Conservation (phyloP, 2,329 filamentous ascomycete genomes). For the Alternaria ventricosa region DNA sequence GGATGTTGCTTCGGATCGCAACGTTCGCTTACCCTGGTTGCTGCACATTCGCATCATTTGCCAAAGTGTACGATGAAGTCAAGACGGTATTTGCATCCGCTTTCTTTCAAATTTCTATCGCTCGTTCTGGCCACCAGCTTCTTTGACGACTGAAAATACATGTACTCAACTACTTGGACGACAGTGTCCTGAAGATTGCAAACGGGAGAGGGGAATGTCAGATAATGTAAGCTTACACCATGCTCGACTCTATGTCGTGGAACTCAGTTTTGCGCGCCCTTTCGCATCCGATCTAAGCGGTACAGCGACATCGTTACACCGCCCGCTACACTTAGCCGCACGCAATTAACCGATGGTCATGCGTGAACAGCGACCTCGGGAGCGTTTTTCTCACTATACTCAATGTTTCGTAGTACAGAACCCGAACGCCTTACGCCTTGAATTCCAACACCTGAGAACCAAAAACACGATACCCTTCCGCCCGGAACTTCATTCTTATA, state of each 20-base stretch:
- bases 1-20: background rate
- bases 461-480: background rate
- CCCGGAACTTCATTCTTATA: background rate
- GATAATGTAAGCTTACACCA: background rate
- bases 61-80: background rate
- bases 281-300: background rate
- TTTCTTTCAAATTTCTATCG: background rate
- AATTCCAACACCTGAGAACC: background rate
- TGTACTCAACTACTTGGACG: background rate
- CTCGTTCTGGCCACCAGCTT: background rate
- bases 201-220: background rate
- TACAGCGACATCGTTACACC: conserved; percentile 1
- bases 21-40: conserved; percentile 10
- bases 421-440: background rate
- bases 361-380: background rate
- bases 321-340: conserved; percentile 5
- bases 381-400: background rate
- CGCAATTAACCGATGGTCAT: background rate
- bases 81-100: background rate
- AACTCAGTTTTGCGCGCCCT: background rate
- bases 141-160: background rate
- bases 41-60: background rate
- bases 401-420: background rate
- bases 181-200: background rate
- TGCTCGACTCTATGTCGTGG: background rate